Percentiles rank a stretch among this genome's conserved stretches.
Conservation (phyloP, 805 yeast genomes). For the Candida sakaeoensis region DNA sequence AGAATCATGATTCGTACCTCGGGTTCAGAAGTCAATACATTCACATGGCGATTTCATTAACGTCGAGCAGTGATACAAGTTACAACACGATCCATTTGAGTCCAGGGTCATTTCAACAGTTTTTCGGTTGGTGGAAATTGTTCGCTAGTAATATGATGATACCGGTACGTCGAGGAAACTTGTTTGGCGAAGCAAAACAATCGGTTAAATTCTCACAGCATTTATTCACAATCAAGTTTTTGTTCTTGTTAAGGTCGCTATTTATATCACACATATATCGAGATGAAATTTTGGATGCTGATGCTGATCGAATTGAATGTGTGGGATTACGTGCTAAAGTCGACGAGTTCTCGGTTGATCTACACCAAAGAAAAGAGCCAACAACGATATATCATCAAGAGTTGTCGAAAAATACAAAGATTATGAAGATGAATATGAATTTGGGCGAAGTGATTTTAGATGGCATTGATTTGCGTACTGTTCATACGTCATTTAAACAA, state of each 20-base stretch:
- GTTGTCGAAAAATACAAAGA: constrained; percentile 43
- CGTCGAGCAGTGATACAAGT: constrained; percentile 32
- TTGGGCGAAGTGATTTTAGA: constrained; percentile 58
- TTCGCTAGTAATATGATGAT: constrained; percentile 76
- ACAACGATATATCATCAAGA: constrained; percentile 36
- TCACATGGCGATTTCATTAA: constrained; percentile 39
- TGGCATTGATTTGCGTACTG: constrained; percentile 57
- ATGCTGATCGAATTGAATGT: constrained; percentile 46
- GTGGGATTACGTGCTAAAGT: constrained; percentile 62
- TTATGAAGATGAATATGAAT: constrained; percentile 57
- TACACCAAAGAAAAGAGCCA: constrained; percentile 40
- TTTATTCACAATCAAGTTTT: constrained; percentile 74
- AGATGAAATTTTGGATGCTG: constrained; percentile 29
- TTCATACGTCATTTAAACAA: constrained; percentile 45
- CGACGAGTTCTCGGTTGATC: constrained; percentile 34
- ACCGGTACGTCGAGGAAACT: constrained; percentile 71
- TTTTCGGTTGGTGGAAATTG: constrained; percentile 81
- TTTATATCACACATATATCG: constrained; percentile 71
- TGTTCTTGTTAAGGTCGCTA: constrained; percentile 67
- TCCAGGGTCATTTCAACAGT: constrained; percentile 63
- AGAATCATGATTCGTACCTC: constrained; percentile 36
- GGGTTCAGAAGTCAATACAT: constrained; percentile 39
- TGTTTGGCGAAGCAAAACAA: constrained; percentile 56
- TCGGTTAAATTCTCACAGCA: constrained; percentile 72
- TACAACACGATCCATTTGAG: constrained; percentile 76